These are phyloP conservation scores for Cymbopogon citratus DNA, from an alignment of 176 grass and related monocot species.

Conservation along the genomic window DNA sequence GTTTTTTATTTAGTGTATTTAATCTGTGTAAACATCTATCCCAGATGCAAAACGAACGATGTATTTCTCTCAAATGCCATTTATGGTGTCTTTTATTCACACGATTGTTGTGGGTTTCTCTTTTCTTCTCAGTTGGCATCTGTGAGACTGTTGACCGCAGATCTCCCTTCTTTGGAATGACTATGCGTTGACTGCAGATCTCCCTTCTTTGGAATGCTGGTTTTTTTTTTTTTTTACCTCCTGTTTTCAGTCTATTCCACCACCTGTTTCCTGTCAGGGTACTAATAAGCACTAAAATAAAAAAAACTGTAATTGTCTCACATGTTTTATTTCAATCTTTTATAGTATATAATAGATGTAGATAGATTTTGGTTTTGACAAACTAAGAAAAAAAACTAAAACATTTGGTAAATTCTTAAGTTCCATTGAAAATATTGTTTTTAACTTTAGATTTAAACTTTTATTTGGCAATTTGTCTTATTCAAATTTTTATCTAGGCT, in stretches of 20 bases:
- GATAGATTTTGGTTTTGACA: neutral
- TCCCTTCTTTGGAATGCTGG: neutral
- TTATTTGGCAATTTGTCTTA: too few relatives aligned
- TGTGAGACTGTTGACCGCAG: neutral
- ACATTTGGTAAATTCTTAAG: too few relatives aligned
- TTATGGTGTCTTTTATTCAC: neutral
- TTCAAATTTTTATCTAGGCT: too few relatives aligned
- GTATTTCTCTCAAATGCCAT: neutral
- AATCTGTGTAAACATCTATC: constrained; percentile 12
- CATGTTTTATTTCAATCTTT: neutral
- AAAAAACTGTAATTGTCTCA: neutral
- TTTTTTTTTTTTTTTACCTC: too few relatives aligned
- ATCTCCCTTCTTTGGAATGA: neutral
- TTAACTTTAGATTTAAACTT: too few relatives aligned
- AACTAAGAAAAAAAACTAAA: neutral
- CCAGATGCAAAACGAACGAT: constrained; percentile 1
- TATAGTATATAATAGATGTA: too few relatives aligned
- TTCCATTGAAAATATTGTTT: too few relatives aligned
- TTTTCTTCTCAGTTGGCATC: neutral
- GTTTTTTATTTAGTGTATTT: constrained; percentile 13
- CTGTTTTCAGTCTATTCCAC: too few relatives aligned
- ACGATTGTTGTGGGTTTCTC: neutral
- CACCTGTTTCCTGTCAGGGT: too few relatives aligned
- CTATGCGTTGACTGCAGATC: neutral
- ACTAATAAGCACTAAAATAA: too few relatives aligned